These are phyloP conservation scores for Didymella lethalis DNA, from an alignment of 2,329 filamentous ascomycete species.

Conservation along the genomic window DNA sequence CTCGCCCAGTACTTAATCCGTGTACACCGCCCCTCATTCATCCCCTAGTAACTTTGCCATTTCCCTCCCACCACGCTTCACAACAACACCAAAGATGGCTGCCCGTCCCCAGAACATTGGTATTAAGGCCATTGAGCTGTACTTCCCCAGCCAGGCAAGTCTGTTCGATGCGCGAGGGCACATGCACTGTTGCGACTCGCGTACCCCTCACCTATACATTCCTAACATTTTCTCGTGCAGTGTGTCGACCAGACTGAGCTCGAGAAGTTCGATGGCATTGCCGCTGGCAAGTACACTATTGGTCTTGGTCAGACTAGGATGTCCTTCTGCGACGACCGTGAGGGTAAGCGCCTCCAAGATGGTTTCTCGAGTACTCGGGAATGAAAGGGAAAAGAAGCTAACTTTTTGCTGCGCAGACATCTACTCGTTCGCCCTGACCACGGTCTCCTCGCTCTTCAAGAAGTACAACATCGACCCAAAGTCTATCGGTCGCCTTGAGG, in stretches of 20 bases:
- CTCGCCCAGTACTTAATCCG: slow-evolving; percentile 47
- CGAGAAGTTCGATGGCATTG: slow-evolving; percentile 64
- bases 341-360: slow-evolving; percentile 50
- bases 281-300: slow-evolving; percentile 62
- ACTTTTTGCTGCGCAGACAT: slow-evolving; percentile 52
- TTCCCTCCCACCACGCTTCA: slow-evolving; percentile 26
- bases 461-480: slow-evolving; percentile 62
- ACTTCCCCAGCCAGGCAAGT: slow-evolving; percentile 62
- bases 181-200: slow-evolving; percentile 12
- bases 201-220: slow-evolving; percentile 26
- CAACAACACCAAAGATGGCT: slow-evolving; percentile 50
- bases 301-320: slow-evolving; percentile 64
- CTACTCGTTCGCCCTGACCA: slow-evolving; percentile 62
- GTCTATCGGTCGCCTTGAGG: slow-evolving; percentile 61
- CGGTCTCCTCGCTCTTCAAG: slow-evolving; percentile 60
- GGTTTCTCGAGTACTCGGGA: not conserved
- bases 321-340: slow-evolving; percentile 64
- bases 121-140: slow-evolving; percentile 64
- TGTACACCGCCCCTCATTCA: slow-evolving; percentile 37
- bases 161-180: slow-evolving; percentile 7
- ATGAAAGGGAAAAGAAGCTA: slow-evolving; percentile 24
- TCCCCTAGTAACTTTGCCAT: slow-evolving; percentile 27
- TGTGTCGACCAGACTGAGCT: slow-evolving; percentile 63
- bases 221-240: slow-evolving; percentile 42
- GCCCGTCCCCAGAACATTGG: slow-evolving; percentile 59